These are phyloP conservation scores for Dalbergia cochinchinensis DNA, from an alignment of 306 rosid genomes.

Conservation along the genomic window DNA sequence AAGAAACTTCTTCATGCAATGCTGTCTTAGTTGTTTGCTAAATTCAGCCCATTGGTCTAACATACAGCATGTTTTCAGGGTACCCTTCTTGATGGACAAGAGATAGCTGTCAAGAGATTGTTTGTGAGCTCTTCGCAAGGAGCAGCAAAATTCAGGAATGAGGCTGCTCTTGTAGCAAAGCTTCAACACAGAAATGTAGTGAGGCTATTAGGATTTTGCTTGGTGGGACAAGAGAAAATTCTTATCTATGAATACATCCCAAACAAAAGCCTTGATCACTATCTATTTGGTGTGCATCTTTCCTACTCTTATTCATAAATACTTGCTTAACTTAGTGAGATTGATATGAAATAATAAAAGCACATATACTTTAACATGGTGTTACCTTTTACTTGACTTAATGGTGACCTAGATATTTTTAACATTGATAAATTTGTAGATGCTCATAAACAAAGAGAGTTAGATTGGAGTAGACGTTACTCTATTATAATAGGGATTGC, in stretches of 20 bases:
- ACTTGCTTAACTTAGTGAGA: constrained; percentile 15
- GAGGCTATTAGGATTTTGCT: constrained; percentile 65
- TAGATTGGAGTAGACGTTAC: too few relatives aligned
- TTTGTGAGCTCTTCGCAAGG: constrained; percentile 65
- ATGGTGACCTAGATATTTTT: constrained; percentile 12
- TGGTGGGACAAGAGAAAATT: constrained; percentile 63
- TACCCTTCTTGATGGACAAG: constrained; percentile 53
- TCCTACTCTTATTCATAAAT: background rate
- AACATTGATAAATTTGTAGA: constrained; percentile 46
- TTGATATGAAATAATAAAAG: background rate
- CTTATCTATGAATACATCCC: too few relatives aligned
- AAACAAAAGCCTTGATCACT: constrained; percentile 66
- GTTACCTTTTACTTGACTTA: constrained; percentile 1
- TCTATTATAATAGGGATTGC: constrained; percentile 61
- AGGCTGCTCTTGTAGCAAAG: constrained; percentile 61
- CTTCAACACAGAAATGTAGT: constrained; percentile 73
- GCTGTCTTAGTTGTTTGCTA: background rate
- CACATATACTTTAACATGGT: background rate
- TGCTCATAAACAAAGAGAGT: constrained; percentile 38
- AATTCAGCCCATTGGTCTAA: background rate
- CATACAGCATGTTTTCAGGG: constrained; percentile 52
- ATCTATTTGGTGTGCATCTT: constrained; percentile 57
- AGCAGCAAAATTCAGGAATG: constrained; percentile 62
- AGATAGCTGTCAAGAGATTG: constrained; percentile 68
- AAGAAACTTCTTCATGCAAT: background rate